Evolutionary conservation across 768 basidiomycete species (phyloP), one percentile per base, ranked within the genome.

Genomic region (Boletus sp.): DNA sequence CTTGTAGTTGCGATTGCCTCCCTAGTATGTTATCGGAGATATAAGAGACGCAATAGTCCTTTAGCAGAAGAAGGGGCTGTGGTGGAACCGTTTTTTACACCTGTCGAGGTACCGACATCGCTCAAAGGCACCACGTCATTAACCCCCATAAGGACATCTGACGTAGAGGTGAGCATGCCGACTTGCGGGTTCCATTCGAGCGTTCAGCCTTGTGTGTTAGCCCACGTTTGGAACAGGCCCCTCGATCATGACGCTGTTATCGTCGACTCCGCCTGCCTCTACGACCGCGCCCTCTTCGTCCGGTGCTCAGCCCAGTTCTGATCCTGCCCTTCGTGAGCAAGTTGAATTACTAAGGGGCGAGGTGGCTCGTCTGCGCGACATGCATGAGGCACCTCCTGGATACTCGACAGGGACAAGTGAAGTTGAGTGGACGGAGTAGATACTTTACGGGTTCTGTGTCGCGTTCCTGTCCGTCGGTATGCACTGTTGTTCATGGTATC

Each of bases 341-440:
- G 51, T 63, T 4, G 61, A 44, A 2, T 4, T 27, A 8, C 41
- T 62, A 1, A 42, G 47, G 32, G 50, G 29, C 1, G 62, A 60
- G 35, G 53, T 63, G 2, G 50, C 55, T 23, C 58, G 55, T 30
- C 50, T 63, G 4, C 53, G 55, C 13, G 14, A 35, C 6, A 2
- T 42, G 13, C 47, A 46, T 0, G 34, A 54, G n/a, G 21, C 23
- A 27, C 40, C 50, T 14, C 27, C 50, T 6, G 25, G 23, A 35
- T 42, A 42, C 30, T 39, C 38, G 15, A 39, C 5, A n/a, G 10
- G 19, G 15, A 39, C 5, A n/a, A 11, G 19, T 10, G 15, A 19
- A 39, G 6, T 2, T 19, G 38, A 10, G 1, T 9, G 1, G n/a
- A 37, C 34, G 1, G 34, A 13, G 7, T 7, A 5, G 23, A 8